Evolutionary conservation across 2,329 filamentous ascomycete species (phyloP).

Genomic region (Colletotrichum orchidophilum): DNA sequence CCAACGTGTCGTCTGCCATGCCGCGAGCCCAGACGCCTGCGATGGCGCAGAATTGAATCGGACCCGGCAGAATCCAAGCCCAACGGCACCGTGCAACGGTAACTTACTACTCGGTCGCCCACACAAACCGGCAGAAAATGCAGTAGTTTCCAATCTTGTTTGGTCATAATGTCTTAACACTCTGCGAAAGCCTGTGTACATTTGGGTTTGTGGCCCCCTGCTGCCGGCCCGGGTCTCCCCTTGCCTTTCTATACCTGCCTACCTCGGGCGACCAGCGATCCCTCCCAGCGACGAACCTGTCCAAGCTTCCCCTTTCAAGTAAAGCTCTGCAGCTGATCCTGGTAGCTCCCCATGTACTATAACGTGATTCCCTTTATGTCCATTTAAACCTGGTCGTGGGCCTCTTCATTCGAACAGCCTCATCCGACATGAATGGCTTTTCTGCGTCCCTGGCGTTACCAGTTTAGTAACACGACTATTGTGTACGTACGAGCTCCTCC

Average conservation of each 20-base stretch:
- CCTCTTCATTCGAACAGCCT: slow-evolving; percentile 15
- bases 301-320: neutral
- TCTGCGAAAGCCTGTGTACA: neutral
- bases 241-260: neutral
- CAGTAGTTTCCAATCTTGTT: neutral
- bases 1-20: slow-evolving; percentile 23
- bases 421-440: neutral
- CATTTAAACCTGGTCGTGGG: slow-evolving; percentile 12
- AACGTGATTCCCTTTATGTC: neutral
- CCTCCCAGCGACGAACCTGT: slow-evolving; percentile 7
- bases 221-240: neutral
- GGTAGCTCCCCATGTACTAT: neutral
- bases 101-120: neutral
- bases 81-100: neutral
- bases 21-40: neutral
- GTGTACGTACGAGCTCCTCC: neutral
- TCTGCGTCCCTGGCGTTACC: neutral
- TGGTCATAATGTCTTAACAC: neutral
- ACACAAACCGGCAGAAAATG: neutral
- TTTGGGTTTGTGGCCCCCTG: neutral
- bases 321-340: neutral
- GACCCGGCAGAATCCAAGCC: neutral
- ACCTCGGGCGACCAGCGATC: slow-evolving; percentile 1
- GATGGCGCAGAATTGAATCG: slow-evolving; percentile 4
- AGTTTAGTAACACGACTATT: neutral